phyloP scores from a whole-genome alignment of 2,329 filamentous ascomycete genomes.

The Fusarium nanum region DNA sequence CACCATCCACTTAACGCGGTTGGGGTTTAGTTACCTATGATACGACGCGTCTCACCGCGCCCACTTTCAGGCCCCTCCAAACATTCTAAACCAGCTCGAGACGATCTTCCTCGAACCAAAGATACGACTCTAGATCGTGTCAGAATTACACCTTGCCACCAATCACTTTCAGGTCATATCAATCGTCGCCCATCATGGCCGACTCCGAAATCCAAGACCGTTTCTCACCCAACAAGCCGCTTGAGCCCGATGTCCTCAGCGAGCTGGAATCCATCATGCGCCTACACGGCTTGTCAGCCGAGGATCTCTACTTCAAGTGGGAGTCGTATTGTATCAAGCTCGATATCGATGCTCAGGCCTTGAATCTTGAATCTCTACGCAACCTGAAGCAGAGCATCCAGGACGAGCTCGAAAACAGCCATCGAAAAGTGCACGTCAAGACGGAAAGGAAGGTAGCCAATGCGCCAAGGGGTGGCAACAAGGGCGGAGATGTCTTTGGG shows the following conservation, averaged over 20 bases:
- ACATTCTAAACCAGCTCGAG: constrained; percentile 19
- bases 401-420: constrained; percentile 83
- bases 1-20: constrained; percentile 40
- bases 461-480: constrained; percentile 69
- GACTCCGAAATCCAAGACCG: constrained; percentile 49
- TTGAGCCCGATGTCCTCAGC: constrained; percentile 80
- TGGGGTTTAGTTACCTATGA: constrained; percentile 25
- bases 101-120: constrained; percentile 10
- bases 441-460: constrained; percentile 71
- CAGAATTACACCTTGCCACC: not conserved
- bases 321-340: constrained; percentile 97
- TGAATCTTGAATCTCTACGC: constrained; percentile 75
- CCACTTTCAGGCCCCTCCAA: constrained; percentile 36
- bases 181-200: constrained; percentile 50
- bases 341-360: constrained; percentile 79
- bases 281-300: constrained; percentile 80
- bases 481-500: constrained; percentile 79
- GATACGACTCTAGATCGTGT: not conserved
- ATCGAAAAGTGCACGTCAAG: constrained; percentile 71
- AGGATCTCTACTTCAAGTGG: constrained; percentile 99
- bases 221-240: constrained; percentile 56
- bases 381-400: constrained; percentile 89
- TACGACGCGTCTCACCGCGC: constrained; percentile 38
- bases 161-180: not conserved
- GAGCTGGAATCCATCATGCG: constrained; percentile 89